Evolutionary conservation across 495 filamentous ascomycete species (phyloP).

Genomic region (Trichocladium antarcticum): DNA sequence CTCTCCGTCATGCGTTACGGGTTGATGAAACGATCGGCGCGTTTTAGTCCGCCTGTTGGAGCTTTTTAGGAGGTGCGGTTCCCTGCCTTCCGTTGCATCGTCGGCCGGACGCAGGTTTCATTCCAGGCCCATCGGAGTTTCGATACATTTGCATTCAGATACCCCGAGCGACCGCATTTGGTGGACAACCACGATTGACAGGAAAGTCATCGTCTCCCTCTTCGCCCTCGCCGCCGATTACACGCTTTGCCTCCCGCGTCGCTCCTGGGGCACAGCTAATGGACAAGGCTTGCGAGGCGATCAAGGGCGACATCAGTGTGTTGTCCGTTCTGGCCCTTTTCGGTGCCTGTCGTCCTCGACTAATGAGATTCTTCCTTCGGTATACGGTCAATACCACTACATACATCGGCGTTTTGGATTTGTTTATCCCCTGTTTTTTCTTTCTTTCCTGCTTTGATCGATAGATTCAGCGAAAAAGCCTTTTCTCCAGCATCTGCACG

Average conservation of each 20-base stretch:
- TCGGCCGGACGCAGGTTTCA: conserved; percentile 12
- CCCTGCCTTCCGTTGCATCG: conserved; percentile 18
- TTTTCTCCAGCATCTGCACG: conserved; percentile 3
- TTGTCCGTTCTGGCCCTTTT: not conserved
- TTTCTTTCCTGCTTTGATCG: conserved; percentile 15
- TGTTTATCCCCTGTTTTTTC: conserved; percentile 13
- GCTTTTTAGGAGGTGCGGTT: not conserved
- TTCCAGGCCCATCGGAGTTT: conserved; percentile 22
- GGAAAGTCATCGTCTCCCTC: not conserved
- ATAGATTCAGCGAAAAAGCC: conserved; percentile 25
- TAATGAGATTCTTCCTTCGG: conserved; percentile 23
- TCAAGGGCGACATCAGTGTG: not conserved
- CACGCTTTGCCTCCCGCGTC: not conserved
- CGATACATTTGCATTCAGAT: conserved; percentile 35
- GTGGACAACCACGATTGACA: not conserved
- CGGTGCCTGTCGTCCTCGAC: conserved; percentile 13
- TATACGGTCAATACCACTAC: conserved; percentile 26
- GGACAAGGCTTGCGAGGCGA: not conserved
- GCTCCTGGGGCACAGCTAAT: not conserved
- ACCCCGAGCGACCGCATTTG: conserved; percentile 17
- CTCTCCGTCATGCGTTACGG: not conserved
- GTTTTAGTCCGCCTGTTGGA: conserved; percentile 6
- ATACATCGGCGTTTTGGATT: conserved; percentile 28
- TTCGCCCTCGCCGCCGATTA: no score
- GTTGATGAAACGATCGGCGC: not conserved